These are phyloP conservation scores for Verruconis gallopava DNA, from an alignment of 2,329 filamentous ascomycete species.

Conservation along the genomic window DNA sequence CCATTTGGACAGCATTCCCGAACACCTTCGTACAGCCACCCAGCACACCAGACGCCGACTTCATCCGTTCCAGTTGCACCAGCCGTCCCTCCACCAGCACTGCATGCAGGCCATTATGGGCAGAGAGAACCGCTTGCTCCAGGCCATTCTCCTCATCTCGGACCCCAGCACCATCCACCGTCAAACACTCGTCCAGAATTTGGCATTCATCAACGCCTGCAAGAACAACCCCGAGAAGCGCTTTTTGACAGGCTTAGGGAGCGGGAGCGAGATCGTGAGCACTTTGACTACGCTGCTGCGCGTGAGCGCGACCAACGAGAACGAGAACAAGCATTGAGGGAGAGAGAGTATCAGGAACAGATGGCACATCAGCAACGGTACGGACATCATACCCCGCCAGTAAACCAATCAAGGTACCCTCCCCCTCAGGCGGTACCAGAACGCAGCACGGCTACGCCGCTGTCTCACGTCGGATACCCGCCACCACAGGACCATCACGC, in stretches of 20 bases:
- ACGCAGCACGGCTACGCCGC: constrained; percentile 4
- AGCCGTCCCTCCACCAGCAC: background rate
- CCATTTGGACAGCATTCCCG: constrained; percentile 3
- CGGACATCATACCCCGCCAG: constrained; percentile 7
- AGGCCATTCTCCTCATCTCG: background rate
- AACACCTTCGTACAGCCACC: constrained; percentile 7
- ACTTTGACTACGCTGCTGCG: background rate
- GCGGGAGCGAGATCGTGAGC: background rate
- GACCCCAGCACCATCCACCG: background rate
- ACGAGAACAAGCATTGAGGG: background rate
- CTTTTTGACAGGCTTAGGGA: constrained; percentile 1
- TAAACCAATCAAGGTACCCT: constrained; percentile 2
- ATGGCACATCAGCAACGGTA: background rate
- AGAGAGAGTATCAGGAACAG: constrained; percentile 1
- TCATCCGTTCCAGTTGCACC: background rate
- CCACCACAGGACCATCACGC: constrained; percentile 1
- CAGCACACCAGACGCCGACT: background rate
- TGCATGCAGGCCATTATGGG: background rate
- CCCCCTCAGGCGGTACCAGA: constrained; percentile 4
- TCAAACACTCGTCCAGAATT: background rate
- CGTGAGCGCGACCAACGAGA: background rate
- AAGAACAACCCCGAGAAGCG: background rate
- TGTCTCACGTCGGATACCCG: background rate
- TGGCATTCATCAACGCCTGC: background rate
- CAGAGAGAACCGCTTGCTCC: background rate